A percentile compares a stretch with the other conserved stretches of the same genome.
phyloP scores from a whole-genome alignment of 768 basidiomycete species.

The Tulasnella sp. region DNA sequence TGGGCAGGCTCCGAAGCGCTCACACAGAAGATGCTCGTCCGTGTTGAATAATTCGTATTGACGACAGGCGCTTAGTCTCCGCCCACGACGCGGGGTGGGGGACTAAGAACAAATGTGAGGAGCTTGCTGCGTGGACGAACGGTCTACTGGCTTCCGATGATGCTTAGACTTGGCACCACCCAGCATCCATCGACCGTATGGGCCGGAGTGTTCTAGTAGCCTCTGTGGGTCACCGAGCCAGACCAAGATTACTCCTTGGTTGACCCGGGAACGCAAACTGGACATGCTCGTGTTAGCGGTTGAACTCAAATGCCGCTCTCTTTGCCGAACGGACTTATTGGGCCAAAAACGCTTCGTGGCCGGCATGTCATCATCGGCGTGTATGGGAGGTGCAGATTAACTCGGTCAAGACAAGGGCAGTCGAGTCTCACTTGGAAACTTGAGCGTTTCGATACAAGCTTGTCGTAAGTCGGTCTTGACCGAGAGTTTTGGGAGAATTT shows the following conservation, averaged over 20 bases:
- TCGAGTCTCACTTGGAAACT: not conserved
- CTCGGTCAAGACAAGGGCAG: not conserved
- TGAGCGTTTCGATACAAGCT: not conserved
- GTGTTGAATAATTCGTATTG: not conserved
- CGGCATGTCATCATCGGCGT: not conserved
- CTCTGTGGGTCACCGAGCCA: not conserved
- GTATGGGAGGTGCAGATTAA: not conserved
- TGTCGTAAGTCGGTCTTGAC: not conserved
- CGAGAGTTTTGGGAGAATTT: not conserved
- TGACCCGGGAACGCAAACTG: not conserved
- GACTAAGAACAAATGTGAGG: not conserved
- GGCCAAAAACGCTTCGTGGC: not conserved
- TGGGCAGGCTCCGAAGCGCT: not conserved
- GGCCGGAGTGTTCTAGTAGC: not conserved
- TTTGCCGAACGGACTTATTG: not conserved
- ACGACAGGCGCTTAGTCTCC: not conserved
- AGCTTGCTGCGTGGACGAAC: not conserved
- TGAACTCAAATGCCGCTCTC: not conserved
- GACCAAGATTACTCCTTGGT: not conserved
- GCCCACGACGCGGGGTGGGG: not conserved
- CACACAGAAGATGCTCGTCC: slow-evolving; percentile 6
- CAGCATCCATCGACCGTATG: not conserved
- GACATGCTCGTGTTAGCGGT: not conserved
- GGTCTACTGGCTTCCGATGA: not conserved
- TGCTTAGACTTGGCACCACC: not conserved